A percentile compares a stretch with the other conserved stretches of the same genome.
phyloP scores from a whole-genome alignment of 805 yeast species.

The Saccharomycopsis lassenensis region DNA sequence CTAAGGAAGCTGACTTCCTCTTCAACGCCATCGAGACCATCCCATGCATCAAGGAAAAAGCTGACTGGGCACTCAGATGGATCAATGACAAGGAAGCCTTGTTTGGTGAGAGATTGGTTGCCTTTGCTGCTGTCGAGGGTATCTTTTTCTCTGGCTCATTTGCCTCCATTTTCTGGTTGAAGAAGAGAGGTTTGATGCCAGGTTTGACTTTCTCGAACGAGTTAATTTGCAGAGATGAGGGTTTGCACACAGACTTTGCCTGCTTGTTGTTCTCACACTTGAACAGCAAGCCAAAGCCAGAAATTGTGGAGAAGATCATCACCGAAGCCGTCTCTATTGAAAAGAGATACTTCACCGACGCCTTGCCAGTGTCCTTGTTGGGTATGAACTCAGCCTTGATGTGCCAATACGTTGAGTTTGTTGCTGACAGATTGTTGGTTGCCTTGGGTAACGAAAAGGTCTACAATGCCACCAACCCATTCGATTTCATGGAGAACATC shows the following conservation, averaged over 20 bases:
- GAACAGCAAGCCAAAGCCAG: constrained; percentile 74
- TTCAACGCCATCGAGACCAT: constrained; percentile 94
- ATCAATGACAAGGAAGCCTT: constrained; percentile 78
- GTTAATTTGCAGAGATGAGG: constrained; percentile 96
- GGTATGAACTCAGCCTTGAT: constrained; percentile 92
- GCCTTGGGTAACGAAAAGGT: constrained; percentile 86
- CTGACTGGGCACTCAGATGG: constrained; percentile 99
- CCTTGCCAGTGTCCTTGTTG: constrained; percentile 82
- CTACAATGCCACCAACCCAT: constrained; percentile 85
- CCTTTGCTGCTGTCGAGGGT: constrained; percentile 98
- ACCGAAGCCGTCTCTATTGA: constrained; percentile 94
- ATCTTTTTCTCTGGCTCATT: constrained; percentile 97
- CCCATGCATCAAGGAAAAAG: constrained; percentile 94
- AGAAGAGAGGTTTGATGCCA: constrained; percentile 98
- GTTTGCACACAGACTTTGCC: constrained; percentile 97
- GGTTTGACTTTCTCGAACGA: constrained; percentile 97
- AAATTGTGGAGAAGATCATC: constrained; percentile 73
- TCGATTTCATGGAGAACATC: constrained; percentile 98
- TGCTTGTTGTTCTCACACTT: constrained; percentile 90
- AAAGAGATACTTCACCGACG: constrained; percentile 89
- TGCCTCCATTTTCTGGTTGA: constrained; percentile 97
- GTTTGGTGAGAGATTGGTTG: constrained; percentile 92
- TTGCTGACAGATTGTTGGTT: constrained; percentile 88
- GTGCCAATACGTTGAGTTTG: constrained; percentile 97
- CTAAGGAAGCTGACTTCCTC: constrained; percentile 80